Base-by-base conservation (phyloP, 2,329 filamentous ascomycete genomes). In the Paraphaeosphaeria sporulosa region DNA sequence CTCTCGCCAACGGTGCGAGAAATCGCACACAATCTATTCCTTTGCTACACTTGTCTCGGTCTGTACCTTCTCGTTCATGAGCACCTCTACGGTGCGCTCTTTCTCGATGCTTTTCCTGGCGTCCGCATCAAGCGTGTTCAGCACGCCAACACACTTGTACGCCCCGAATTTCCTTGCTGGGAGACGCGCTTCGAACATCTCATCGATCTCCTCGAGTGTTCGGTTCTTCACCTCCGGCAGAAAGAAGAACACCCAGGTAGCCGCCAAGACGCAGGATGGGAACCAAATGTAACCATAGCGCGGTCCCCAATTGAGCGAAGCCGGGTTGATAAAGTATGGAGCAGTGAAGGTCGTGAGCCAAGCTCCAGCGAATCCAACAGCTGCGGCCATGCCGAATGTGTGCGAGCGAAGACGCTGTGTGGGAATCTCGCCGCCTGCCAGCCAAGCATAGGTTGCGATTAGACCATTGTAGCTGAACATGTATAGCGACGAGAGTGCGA, bases 321-420 rank as follows among this genome's bases (percentile, higher is more conserved):
- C 70, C 0, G 83, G 82, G 63, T 87, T 87, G 72, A 88, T 87
- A 65, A 87, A 87, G 66, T 87, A 87, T 0, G 85, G 85, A 2
- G 85, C 84, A 0, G 85, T 87, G 64, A 87, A 87, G 0, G 84
- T 86, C 0, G 84, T 83, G 7, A 85, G 76, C 85, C 85, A 87
- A 0, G 83, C 84, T 36, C 85, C 73, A 3, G 82, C 81, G 0
- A 85, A 87, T 0, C 82, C 84, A 23, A 85, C 73, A 4, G 83
- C 82, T 0, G 84, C 82, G 0, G 85, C 85, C 1, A 78, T 69
- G 42, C 85, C 85, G 57, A 87, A 87, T 0, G 85, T 87, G 64
- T 87, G 84, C 0, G 81, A 83, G 13, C 85, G 82, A 8, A 87
- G 78, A 4, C 84, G 79, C 67, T 87, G 85, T 0, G 84, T 85